phyloP scores from a whole-genome alignment of 495 filamentous ascomycete species.

The Chaetomidium leptoderma region DNA sequence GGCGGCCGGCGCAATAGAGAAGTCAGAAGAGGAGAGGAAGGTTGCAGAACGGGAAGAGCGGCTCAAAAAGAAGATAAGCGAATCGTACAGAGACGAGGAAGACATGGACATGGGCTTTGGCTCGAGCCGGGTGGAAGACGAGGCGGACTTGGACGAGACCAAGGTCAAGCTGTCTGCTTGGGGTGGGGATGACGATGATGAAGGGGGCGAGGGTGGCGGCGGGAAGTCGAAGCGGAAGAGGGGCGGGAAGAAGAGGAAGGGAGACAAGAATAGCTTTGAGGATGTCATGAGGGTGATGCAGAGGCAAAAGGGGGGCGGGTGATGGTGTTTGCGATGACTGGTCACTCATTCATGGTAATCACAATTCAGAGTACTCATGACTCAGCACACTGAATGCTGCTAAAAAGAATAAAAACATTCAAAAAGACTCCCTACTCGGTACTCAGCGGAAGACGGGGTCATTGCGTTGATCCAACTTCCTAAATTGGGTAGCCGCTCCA shows the following conservation, averaged over 20 bases:
- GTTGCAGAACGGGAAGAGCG: slow-evolving; percentile 53
- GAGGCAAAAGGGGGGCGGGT: slow-evolving; percentile 43
- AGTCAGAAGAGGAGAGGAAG: slow-evolving; percentile 43
- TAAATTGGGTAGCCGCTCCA: slow-evolving; percentile 15
- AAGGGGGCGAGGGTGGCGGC: slow-evolving; percentile 45
- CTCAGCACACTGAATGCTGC: too few species aligned
- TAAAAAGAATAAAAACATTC: too few species aligned
- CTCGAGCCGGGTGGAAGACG: slow-evolving; percentile 73
- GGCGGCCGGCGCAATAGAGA: slow-evolving; percentile 54
- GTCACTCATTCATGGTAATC: not conserved
- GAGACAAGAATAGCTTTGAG: slow-evolving; percentile 70
- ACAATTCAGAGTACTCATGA: not conserved
- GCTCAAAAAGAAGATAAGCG: slow-evolving; percentile 68
- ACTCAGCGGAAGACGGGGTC: too few species aligned
- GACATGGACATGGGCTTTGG: slow-evolving; percentile 96
- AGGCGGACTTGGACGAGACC: slow-evolving; percentile 59
- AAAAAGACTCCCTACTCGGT: too few species aligned
- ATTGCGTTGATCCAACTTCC: slow-evolving; percentile 12
- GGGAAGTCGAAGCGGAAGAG: slow-evolving; percentile 67
- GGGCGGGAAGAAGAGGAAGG: slow-evolving; percentile 81
- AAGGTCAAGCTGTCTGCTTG: slow-evolving; percentile 65
- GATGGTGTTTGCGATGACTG: not conserved
- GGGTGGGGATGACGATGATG: slow-evolving; percentile 44
- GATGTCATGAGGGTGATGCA: slow-evolving; percentile 82
- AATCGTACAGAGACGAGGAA: slow-evolving; percentile 75